These are phyloP conservation scores for Hansfordia pulvinata DNA, from an alignment of 2,329 filamentous ascomycete genomes.

Conservation along the genomic window DNA sequence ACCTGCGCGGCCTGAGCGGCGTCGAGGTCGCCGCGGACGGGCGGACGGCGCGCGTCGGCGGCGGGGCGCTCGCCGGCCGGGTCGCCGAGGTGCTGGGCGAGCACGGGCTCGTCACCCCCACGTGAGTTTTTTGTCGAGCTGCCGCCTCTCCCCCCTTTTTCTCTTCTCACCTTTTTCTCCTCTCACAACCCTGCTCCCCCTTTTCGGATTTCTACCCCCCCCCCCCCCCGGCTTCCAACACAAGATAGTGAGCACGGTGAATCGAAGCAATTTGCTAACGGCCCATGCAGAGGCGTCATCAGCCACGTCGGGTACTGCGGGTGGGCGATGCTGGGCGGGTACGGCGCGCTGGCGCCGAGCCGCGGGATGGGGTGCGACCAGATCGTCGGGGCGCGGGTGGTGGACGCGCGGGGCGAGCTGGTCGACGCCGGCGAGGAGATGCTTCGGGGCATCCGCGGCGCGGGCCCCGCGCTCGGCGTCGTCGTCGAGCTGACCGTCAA, in stretches of 20 bases:
- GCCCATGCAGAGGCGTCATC: slow-evolving; percentile 9
- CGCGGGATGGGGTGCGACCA: slow-evolving; percentile 22
- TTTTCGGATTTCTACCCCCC: no score
- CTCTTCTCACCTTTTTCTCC: no score
- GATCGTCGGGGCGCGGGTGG: slow-evolving; percentile 21
- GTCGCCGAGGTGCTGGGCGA: slow-evolving; percentile 13
- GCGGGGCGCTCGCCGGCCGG: slow-evolving; percentile 18
- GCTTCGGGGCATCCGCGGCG: slow-evolving; percentile 23
- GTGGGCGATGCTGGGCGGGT: slow-evolving; percentile 21
- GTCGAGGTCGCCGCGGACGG: slow-evolving; percentile 13
- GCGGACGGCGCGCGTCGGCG: slow-evolving; percentile 19
- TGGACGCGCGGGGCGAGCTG: slow-evolving; percentile 21
- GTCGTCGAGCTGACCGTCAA: slow-evolving; percentile 25
- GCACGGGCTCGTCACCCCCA: slow-evolving; percentile 15
- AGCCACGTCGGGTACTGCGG: slow-evolving; percentile 18
- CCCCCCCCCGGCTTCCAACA: no score
- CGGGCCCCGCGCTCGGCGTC: slow-evolving; percentile 22
- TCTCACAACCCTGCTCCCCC: no score
- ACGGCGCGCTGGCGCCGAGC: slow-evolving; percentile 11
- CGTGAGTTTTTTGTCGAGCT: slow-evolving; percentile 5
- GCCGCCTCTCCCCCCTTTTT: no score
- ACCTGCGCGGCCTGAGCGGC: slow-evolving; percentile 20
- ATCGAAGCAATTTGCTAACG: no score
- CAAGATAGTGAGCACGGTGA: no score
- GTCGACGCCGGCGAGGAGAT: slow-evolving; percentile 21